These are phyloP conservation scores for Fragaria iinumae DNA, from an alignment of 306 rosid species.

Conservation along the genomic window DNA sequence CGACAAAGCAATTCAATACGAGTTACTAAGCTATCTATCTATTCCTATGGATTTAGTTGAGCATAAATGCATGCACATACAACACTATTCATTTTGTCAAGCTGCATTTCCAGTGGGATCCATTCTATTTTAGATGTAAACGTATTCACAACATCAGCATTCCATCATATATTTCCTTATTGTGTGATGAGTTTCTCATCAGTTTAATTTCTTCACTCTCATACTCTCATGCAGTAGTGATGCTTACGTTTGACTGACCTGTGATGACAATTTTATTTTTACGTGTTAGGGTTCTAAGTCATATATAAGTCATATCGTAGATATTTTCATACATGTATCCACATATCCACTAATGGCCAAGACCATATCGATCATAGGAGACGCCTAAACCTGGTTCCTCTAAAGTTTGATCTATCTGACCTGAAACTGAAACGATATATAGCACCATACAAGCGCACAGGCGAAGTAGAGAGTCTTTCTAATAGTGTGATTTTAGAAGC, in stretches of 20 bases:
- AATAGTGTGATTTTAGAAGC: too few relatives aligned
- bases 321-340: neutral
- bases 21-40: neutral
- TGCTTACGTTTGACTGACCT: slow-evolving; percentile 1
- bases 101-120: neutral
- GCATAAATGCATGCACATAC: neutral
- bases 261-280: neutral
- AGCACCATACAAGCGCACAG: too few relatives aligned
- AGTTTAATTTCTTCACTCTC: neutral
- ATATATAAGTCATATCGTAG: neutral
- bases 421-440: too few relatives aligned
- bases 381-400: too few relatives aligned
- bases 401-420: too few relatives aligned
- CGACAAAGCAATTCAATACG: neutral
- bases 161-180: neutral
- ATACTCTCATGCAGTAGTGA: neutral
- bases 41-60: neutral
- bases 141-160: neutral
- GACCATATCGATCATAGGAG: too few relatives aligned
- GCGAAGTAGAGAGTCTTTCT: too few relatives aligned
- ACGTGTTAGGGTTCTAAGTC: neutral
- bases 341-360: neutral
- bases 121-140: neutral
- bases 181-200: neutral
- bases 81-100: neutral